Percentiles rank a stretch among this genome's conserved stretches.
Conservation (phyloP, 495 filamentous ascomycete genomes). For the Aspergillus baeticus region DNA sequence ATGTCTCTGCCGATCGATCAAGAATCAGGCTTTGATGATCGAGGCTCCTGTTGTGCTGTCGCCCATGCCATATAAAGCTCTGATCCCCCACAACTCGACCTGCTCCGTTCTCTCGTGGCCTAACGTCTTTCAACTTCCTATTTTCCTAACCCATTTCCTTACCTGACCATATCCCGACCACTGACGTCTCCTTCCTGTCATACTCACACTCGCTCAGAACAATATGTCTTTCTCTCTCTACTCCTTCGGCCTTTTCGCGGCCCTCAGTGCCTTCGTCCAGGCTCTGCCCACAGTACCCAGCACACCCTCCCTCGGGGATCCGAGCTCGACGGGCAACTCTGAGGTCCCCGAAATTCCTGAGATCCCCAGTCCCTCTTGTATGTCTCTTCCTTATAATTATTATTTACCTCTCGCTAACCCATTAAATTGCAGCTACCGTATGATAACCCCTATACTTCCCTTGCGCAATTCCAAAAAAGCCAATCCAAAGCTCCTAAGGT, state of each 20-base stretch:
- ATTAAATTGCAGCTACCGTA: not conserved
- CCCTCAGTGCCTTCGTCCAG: not conserved
- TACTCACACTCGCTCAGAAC: slow-evolving; percentile 2
- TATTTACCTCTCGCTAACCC: not conserved
- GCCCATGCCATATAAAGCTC: not conserved
- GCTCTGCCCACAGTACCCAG: slow-evolving; percentile 2
- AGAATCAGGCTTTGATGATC: not conserved
- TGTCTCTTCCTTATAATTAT: not conserved
- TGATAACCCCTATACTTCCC: not conserved
- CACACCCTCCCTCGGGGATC: not conserved
- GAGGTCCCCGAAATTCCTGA: not conserved
- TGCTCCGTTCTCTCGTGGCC: not conserved
- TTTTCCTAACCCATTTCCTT: not conserved
- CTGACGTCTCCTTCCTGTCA: not conserved
- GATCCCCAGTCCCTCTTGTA: not conserved
- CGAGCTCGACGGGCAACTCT: not conserved
- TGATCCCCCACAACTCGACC: slow-evolving; percentile 1
- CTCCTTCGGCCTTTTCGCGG: not conserved
- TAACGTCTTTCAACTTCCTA: not conserved
- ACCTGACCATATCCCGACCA: not conserved
- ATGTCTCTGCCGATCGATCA: not conserved
- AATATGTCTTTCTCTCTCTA: slow-evolving; percentile 4
- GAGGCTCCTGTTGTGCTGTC: too few relatives aligned
- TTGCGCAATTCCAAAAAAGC: not conserved
- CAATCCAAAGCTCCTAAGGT: too few relatives aligned